phyloP scores from a whole-genome alignment of 2,329 filamentous ascomycete genomes.

The Trichoderma citrinoviride region DNA sequence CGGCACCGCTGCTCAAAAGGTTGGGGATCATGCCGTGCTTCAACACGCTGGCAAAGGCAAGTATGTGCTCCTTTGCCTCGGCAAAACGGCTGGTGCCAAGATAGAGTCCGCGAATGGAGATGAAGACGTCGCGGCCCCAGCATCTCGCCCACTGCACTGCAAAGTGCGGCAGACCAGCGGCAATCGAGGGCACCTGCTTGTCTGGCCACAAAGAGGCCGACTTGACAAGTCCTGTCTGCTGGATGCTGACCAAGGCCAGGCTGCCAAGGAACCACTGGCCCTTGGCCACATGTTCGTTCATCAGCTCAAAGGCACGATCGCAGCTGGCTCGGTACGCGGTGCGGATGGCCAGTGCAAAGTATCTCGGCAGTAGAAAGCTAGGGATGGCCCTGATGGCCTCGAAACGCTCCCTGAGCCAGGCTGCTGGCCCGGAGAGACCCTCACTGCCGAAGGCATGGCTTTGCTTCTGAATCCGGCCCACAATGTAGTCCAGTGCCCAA shows the following conservation, averaged over 20 bases:
- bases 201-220: constrained; percentile 88
- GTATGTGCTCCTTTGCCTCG: constrained; percentile 90
- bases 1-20: constrained; percentile 77
- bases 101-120: constrained; percentile 87
- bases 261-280: constrained; percentile 88
- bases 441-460: constrained; percentile 61
- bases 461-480: constrained; percentile 72
- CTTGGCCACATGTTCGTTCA: constrained; percentile 71
- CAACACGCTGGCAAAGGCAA: constrained; percentile 90
- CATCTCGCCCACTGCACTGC: constrained; percentile 90
- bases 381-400: constrained; percentile 82
- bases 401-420: constrained; percentile 82
- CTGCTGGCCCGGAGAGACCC: constrained; percentile 61
- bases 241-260: constrained; percentile 85
- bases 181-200: constrained; percentile 79
- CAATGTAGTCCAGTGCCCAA: constrained; percentile 88
- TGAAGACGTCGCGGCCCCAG: constrained; percentile 97
- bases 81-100: constrained; percentile 84
- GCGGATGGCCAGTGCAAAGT: constrained; percentile 85
- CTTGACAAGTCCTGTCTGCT: constrained; percentile 84
- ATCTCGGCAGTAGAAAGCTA: constrained; percentile 84
- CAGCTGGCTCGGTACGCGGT: constrained; percentile 84
- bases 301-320: constrained; percentile 72
- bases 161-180: constrained; percentile 92
- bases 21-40: constrained; percentile 99